Percentiles rank a stretch among this genome's conserved stretches.
Evolutionary conservation across 805 yeast species (phyloP).

Genomic region (Yarrowia deformans): DNA sequence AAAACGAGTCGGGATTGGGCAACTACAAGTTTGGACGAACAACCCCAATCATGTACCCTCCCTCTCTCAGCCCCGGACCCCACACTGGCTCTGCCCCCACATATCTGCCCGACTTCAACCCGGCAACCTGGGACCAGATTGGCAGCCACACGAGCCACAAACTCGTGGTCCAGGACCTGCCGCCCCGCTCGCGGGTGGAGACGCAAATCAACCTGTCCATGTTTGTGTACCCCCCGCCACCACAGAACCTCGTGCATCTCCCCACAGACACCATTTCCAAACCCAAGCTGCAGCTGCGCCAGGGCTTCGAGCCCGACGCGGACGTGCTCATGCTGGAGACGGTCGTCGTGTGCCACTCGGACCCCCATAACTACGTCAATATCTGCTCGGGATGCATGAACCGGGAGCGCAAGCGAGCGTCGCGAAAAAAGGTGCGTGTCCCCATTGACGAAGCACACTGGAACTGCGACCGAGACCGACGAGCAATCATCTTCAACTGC

Average conservation of each 20-base stretch:
- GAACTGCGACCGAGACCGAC: constrained; percentile 72
- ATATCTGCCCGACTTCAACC: constrained; percentile 32
- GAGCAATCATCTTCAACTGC: constrained; percentile 90
- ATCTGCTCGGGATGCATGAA: constrained; percentile 90
- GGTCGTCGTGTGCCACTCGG: constrained; percentile 68
- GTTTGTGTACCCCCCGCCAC: constrained; percentile 76
- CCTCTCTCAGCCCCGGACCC: neutral
- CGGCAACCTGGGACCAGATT: constrained; percentile 18
- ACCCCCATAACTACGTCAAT: constrained; percentile 60
- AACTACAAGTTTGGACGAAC: constrained; percentile 37
- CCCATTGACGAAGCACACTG: constrained; percentile 79
- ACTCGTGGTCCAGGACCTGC: constrained; percentile 58
- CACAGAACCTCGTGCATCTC: constrained; percentile 73
- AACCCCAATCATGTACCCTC: constrained; percentile 13
- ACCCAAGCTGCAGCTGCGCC: constrained; percentile 74
- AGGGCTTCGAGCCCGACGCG: constrained; percentile 43
- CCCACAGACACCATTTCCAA: constrained; percentile 90
- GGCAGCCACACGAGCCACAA: constrained; percentile 35
- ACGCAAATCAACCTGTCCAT: constrained; percentile 87
- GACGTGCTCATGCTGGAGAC: constrained; percentile 65
- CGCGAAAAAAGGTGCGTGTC: constrained; percentile 84
- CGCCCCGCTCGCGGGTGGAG: constrained; percentile 87
- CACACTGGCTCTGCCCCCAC: neutral
- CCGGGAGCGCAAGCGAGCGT: constrained; percentile 92
- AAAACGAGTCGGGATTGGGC: constrained; percentile 15